Conservation (phyloP, 306 rosid genomes). For the Arachis stenosperma region DNA sequence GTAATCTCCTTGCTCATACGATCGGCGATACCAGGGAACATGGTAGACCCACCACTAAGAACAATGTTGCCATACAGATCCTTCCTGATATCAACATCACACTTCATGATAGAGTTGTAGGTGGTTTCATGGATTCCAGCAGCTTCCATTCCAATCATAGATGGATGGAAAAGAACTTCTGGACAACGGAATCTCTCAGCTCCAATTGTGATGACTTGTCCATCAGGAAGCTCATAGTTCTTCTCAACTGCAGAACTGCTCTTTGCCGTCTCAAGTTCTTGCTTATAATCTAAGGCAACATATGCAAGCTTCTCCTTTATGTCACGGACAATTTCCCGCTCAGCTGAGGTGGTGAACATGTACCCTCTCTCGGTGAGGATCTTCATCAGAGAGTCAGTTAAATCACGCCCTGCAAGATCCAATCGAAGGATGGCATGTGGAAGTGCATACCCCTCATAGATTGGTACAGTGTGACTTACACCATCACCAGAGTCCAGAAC, state of each 20-base stretch:
- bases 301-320: conserved; percentile 98
- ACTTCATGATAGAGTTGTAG: conserved; percentile 97
- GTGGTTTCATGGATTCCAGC: conserved; percentile 98
- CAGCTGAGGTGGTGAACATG: conserved; percentile 99
- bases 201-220: conserved; percentile 94
- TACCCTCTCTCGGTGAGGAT: conserved; percentile 97
- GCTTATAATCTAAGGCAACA: conserved; percentile 94
- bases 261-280: conserved; percentile 95
- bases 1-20: conserved; percentile 99
- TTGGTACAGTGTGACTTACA: conserved; percentile 98
- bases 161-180: conserved; percentile 97
- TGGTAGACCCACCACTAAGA: conserved; percentile 97
- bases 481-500: conserved; percentile 98
- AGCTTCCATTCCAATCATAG: conserved; percentile 99
- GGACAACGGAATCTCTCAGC: conserved; percentile 98
- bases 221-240: conserved; percentile 93
- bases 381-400: conserved; percentile 93
- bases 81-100: conserved; percentile 98
- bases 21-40: conserved; percentile 99
- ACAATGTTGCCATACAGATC: conserved; percentile 94
- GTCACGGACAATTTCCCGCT: conserved; percentile 99
- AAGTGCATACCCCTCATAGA: conserved; percentile 95
- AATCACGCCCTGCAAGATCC: conserved; percentile 99
- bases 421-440: conserved; percentile 96
- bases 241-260: conserved; percentile 95